Base-by-base conservation (phyloP, 106 monocot species). In the Phalaenopsis equestris region DNA sequence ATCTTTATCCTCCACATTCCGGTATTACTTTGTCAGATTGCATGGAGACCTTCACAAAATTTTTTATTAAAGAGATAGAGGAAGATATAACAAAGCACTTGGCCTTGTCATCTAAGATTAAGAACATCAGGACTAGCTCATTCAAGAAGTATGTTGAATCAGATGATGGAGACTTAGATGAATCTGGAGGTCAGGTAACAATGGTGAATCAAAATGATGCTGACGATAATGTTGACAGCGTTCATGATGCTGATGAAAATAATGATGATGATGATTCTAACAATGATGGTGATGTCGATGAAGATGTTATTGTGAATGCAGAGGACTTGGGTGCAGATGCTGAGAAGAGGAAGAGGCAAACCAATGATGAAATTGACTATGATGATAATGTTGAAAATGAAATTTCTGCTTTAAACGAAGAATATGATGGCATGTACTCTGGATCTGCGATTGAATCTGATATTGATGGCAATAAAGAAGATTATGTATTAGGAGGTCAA, bases 301-400 rank as follows among this genome's bases (percentile, higher is more conserved):
- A 82, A 41, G 85, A 61, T 61, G 17, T 16, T 17, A 17, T 17
- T 57, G 12, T 57, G 57, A 77, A 41, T 57, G 37, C 56, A 24
- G 89, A 89, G 37, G 89, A 97, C 81, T 81, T 87, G 79, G 96
- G 99, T 72, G 83, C 87, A 42, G 93, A 95, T 91, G 89, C 82
- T 75, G 85, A 99, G 80, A 94, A 88, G 87, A 84, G 94, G 74
- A 99, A 86, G 77, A 88, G 56, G 75, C 95, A 88, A 75, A 77
- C 45, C 41, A 86, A 42, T 80, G 99, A 99, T 81, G 99, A 99
- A 84, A 79, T 99, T 72, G 99, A 99, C 55, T 99, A 99, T 86
- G 99, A 99, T 12, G 99, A 99, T 82, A 90, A 78, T 67, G n/a
- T 82, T 14, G 88, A 87, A 76, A 84, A 83, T n/a, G 79, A 87